Percentiles rank a stretch among this genome's conserved stretches.
These are phyloP conservation scores for Cytospora chrysosperma DNA, from an alignment of 2,329 filamentous ascomycete species.

Conservation along the genomic window DNA sequence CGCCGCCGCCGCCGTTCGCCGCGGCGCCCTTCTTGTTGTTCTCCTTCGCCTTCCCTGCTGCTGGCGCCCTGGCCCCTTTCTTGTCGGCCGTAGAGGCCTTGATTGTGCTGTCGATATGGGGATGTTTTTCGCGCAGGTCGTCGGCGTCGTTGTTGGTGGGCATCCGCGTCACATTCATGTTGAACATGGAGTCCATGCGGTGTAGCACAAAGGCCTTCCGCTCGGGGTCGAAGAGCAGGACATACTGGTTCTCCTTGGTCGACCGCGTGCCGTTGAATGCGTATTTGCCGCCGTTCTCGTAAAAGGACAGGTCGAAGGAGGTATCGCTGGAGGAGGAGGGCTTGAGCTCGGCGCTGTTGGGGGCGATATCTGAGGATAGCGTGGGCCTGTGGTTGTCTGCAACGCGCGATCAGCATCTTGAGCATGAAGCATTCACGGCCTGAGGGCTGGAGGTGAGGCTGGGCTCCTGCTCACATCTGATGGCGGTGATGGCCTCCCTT, in stretches of 20 bases:
- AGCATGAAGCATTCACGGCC: neutral
- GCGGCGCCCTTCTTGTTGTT: conserved; percentile 17
- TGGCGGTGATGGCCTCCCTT: conserved; percentile 59
- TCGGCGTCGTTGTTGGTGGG: conserved; percentile 64
- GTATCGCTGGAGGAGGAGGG: conserved; percentile 43
- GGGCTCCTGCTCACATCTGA: conserved; percentile 54
- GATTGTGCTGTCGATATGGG: conserved; percentile 54
- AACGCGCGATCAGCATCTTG: conserved; percentile 24
- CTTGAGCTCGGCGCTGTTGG: conserved; percentile 51
- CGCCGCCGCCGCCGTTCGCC: neutral
- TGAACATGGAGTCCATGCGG: conserved; percentile 75
- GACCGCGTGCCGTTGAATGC: conserved; percentile 57
- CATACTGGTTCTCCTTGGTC: conserved; percentile 56
- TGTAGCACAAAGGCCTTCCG: conserved; percentile 80
- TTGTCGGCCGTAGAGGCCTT: conserved; percentile 31
- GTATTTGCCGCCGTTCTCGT: conserved; percentile 56
- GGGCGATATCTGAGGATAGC: conserved; percentile 48
- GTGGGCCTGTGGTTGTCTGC: conserved; percentile 63
- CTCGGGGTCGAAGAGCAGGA: conserved; percentile 73
- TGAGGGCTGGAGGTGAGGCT: neutral
- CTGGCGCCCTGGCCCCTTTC: conserved; percentile 26
- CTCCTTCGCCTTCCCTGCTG: conserved; percentile 28
- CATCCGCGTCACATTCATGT: conserved; percentile 78
- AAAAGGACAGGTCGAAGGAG: conserved; percentile 56
- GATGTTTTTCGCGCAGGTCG: conserved; percentile 64